Evolutionary conservation across 495 filamentous ascomycete genomes (phyloP), one percentile per base, ranked within the genome.

Genomic region (Penicillium riverlandense): DNA sequence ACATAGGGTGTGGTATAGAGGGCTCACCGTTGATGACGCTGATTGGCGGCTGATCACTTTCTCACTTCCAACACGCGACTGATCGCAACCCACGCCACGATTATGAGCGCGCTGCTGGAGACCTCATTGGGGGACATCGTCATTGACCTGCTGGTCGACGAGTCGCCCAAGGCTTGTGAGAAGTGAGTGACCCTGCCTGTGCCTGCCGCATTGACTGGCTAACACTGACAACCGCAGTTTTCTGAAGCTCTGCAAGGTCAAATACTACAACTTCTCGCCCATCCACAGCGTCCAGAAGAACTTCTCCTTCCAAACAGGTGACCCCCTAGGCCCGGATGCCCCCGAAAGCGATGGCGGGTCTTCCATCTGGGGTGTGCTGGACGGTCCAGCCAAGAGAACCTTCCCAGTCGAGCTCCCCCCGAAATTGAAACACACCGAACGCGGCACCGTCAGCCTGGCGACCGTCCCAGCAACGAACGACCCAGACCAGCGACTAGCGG

Each of bases 251-350:
- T 96, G 90, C 78, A 95, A 95, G 62, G 71, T 88, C 65, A 96
- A 95, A 71, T 96, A 96, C 67, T 96, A 96, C 79, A 96, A 96
- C 72, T 96, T 90, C 61, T 83, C 89, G 28, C 90, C 90, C 31
- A 67, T 96, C 43, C 83, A 94, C 67, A 85, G 80, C 50, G 78
- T 96, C 39, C 90, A 95, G 60, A 87, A 86, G 54, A 80, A 86
- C 61, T 95, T 95, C 69, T 90, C 90, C 43, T 95, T 95, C 65
- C 90, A 96, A 57, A 92, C 90, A 43, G 90, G 90, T 52, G 90
- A 96, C 62, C 90, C 90, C 31, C 76, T 96, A 35, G 90, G 90
- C 7, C 90, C 90, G 6, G 79, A 82, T 48, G 84, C 86, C 37
- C 63, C 77, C 48, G 81, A 85, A 27, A 94, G 88, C 57, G 86